These are phyloP conservation scores for Sisymbrium irio DNA, from an alignment of 345 rosid species.

Conservation along the genomic window DNA sequence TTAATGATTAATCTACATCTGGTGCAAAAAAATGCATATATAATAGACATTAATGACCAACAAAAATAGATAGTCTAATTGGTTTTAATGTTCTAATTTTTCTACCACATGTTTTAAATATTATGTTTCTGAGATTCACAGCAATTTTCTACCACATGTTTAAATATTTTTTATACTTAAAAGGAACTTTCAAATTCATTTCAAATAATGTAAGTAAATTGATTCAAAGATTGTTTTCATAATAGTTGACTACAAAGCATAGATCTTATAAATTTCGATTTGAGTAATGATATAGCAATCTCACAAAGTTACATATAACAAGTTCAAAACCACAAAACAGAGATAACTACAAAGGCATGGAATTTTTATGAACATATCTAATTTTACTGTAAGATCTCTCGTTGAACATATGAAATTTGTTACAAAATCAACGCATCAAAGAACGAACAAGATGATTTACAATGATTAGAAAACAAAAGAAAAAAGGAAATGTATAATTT, in stretches of 20 bases:
- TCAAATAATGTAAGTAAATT: not conserved
- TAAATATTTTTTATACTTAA: not conserved
- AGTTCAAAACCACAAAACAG: not conserved
- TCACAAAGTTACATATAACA: slow-evolving; percentile 1
- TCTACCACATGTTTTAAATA: not conserved
- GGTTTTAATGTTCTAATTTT: not conserved
- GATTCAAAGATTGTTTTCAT: not conserved
- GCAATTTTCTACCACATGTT: too few relatives aligned
- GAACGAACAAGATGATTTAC: slow-evolving; percentile 27
- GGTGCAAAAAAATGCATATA: not conserved
- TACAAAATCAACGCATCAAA: slow-evolving; percentile 9
- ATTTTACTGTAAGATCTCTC: slow-evolving; percentile 18
- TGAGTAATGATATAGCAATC: not conserved
- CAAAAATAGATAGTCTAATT: not conserved
- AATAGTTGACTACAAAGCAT: not conserved
- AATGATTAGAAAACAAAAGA: not conserved
- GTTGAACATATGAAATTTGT: slow-evolving; percentile 2
- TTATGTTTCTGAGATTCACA: not conserved
- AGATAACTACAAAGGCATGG: not conserved
- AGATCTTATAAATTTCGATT: not conserved
- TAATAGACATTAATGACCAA: not conserved
- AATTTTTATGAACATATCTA: not conserved
- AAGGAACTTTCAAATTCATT: not conserved
- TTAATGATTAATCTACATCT: not conserved
- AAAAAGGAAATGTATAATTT: not conserved